Percentiles rank a stretch among this genome's conserved stretches.
phyloP scores from a whole-genome alignment of 75 land plant genomes.

The Pseudotsuga menziesii region DNA sequence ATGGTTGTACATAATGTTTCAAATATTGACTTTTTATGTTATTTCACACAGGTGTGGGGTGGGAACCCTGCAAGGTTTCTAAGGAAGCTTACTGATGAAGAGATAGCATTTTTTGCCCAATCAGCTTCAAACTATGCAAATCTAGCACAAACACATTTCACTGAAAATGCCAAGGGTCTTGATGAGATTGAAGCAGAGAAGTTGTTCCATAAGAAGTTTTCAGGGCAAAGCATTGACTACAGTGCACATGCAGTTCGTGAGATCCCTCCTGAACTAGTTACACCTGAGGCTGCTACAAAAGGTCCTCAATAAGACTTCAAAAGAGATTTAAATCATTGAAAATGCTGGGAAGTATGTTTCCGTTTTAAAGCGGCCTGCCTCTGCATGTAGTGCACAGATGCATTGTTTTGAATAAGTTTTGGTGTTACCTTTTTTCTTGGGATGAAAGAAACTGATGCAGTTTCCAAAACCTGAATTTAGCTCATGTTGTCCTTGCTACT shows the following conservation, averaged over 20 bases:
- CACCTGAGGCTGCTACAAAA: constrained; percentile 22
- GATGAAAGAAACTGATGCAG: no score
- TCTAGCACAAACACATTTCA: constrained; percentile 71
- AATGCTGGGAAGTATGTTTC: not conserved
- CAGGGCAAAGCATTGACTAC: constrained; percentile 45
- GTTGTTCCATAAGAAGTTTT: constrained; percentile 67
- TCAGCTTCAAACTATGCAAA: constrained; percentile 76
- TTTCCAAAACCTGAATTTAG: no score
- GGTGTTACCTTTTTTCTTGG: no score
- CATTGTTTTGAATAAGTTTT: constrained; percentile 8
- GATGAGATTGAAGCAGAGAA: constrained; percentile 83
- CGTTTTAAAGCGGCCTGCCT: not conserved
- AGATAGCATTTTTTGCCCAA: constrained; percentile 62
- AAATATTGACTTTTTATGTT: not conserved
- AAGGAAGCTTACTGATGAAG: constrained; percentile 88
- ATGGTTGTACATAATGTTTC: not conserved
- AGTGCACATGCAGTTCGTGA: constrained; percentile 67
- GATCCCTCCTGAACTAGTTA: constrained; percentile 55
- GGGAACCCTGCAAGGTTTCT: constrained; percentile 95
- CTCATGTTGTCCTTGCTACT: no score
- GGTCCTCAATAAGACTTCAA: not conserved
- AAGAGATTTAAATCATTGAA: not conserved
- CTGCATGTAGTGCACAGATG: not conserved
- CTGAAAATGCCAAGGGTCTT: constrained; percentile 79
- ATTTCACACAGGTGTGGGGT: constrained; percentile 75